A percentile compares a stretch with the other conserved stretches of the same genome.
Conservation (phyloP, 306 rosid genomes). For the Dalbergia oliveri region DNA sequence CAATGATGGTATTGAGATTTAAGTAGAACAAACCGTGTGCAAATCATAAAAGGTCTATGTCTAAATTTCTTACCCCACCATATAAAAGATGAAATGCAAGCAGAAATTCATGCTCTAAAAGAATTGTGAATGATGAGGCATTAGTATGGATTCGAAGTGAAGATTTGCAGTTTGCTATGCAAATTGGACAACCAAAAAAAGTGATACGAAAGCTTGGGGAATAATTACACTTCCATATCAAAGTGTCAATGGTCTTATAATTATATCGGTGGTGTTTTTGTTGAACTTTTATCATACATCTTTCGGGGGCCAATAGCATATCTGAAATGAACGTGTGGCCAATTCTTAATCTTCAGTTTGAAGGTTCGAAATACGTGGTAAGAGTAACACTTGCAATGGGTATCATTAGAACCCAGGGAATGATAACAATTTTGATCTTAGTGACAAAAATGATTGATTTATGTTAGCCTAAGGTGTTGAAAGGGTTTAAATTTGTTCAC, state of each 20-base stretch:
- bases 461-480: background rate
- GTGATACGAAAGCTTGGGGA: constrained; percentile 33
- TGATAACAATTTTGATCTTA: constrained; percentile 28
- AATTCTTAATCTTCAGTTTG: constrained; percentile 35
- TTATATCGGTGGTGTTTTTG: constrained; percentile 52
- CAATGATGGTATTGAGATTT: constrained; percentile 29
- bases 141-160: constrained; percentile 37
- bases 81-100: constrained; percentile 12
- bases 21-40: constrained; percentile 46
- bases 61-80: background rate
- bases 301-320: constrained; percentile 46
- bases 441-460: background rate
- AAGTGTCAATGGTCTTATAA: constrained; percentile 48
- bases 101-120: constrained; percentile 31
- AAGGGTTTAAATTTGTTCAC: background rate
- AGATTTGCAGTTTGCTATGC: constrained; percentile 33
- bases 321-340: constrained; percentile 62
- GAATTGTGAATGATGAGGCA: constrained; percentile 39
- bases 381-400: constrained; percentile 11
- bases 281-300: constrained; percentile 48
- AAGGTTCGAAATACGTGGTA: constrained; percentile 41
- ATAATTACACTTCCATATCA: constrained; percentile 45
- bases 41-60: constrained; percentile 16
- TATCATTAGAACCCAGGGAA: constrained; percentile 35
- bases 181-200: constrained; percentile 35